These are phyloP conservation scores for Withania somnifera DNA, from an alignment of 305 asterid species.

Conservation along the genomic window DNA sequence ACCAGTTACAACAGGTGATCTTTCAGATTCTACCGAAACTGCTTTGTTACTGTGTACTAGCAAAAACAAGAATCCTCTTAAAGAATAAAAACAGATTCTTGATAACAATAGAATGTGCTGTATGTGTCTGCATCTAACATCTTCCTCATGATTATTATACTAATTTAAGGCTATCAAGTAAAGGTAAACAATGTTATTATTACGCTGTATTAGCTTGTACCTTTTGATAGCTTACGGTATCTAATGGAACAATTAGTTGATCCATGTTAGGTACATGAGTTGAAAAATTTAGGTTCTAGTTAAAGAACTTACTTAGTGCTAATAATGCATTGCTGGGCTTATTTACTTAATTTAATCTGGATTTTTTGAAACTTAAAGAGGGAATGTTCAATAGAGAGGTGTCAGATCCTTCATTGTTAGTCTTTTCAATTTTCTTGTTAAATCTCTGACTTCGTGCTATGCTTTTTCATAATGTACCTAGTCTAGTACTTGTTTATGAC, in stretches of 20 bases:
- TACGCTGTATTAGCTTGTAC: neutral
- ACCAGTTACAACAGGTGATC: constrained; percentile 10
- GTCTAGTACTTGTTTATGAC: neutral
- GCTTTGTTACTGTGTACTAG: neutral
- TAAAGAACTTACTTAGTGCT: neutral
- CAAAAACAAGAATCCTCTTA: neutral
- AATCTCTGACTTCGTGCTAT: no score
- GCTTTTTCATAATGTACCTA: neutral
- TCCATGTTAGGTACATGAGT: neutral
- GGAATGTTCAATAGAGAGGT: no score
- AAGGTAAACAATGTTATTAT: neutral
- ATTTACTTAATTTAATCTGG: no score
- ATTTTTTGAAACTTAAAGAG: no score
- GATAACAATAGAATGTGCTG: neutral
- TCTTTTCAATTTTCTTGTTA: no score
- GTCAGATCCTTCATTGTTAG: no score
- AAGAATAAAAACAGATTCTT: neutral
- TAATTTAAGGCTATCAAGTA: neutral
- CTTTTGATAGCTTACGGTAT: neutral
- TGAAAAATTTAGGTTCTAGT: neutral
- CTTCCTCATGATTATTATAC: neutral
- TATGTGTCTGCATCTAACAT: no score
- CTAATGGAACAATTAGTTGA: neutral
- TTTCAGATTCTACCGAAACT: neutral
- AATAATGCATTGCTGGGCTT: no score